Evolutionary conservation across 352 stramenopile genomes (phyloP).

Genomic region (Pythium brassicae): DNA sequence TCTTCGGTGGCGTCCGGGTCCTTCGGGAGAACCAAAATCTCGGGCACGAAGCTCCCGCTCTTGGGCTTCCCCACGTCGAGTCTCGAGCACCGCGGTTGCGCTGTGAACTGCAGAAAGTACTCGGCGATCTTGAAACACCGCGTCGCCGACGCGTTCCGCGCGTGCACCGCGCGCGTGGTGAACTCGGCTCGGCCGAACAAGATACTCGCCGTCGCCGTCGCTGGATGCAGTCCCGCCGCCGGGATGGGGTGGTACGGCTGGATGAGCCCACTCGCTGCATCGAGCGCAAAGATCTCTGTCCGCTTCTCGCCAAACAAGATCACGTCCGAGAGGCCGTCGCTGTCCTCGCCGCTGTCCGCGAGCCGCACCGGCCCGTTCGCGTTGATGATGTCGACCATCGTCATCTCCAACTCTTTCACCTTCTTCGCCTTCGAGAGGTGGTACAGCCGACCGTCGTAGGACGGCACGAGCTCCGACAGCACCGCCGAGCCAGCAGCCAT

Average conservation of each 20-base stretch:
- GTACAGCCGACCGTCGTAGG: conserved; percentile 73
- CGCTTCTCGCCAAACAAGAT: conserved; percentile 76
- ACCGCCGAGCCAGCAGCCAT: conserved; percentile 28
- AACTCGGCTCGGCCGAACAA: conserved; percentile 77
- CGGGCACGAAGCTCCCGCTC: conserved; percentile 20
- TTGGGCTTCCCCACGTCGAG: conserved; percentile 15
- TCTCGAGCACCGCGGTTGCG: conserved; percentile 40
- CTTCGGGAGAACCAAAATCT: conserved; percentile 59
- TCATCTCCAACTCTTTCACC: conserved; percentile 70
- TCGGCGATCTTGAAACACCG: conserved; percentile 80
- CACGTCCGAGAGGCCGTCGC: conserved; percentile 40
- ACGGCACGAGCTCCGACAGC: conserved; percentile 65
- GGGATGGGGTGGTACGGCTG: conserved; percentile 33
- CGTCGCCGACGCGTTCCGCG: conserved; percentile 49
- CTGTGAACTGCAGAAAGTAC: conserved; percentile 77
- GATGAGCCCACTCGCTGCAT: conserved; percentile 55
- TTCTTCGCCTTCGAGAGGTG: conserved; percentile 54
- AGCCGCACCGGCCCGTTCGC: conserved; percentile 67
- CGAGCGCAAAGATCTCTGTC: conserved; percentile 66
- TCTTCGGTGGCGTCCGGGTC: conserved; percentile 39
- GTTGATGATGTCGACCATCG: conserved; percentile 72
- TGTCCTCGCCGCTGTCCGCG: conserved; percentile 18
- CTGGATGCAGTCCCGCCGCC: conserved; percentile 17
- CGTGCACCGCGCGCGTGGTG: conserved; percentile 58
- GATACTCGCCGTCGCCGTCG: conserved; percentile 26